Base-by-base conservation (phyloP, 2,329 filamentous ascomycete genomes). In the Colletotrichum gigasporum region DNA sequence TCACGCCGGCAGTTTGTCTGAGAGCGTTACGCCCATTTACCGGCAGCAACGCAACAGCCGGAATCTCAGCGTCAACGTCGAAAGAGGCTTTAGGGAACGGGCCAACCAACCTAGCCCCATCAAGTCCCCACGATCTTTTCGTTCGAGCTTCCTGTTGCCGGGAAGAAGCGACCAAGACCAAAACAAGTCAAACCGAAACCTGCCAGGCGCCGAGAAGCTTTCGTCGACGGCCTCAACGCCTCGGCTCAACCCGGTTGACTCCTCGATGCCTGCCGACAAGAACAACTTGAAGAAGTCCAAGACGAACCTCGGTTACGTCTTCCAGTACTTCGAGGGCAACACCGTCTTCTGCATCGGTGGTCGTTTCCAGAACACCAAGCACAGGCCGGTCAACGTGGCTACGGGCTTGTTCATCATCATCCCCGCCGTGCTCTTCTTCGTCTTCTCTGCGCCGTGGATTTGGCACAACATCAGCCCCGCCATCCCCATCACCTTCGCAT, bases 321-420 rank as follows among this genome's bases (percentile, higher is more conserved):
- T 68, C 77, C 88, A 98, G 75, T 97, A 97, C 76, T 98, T 97
- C 72, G 87, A 92, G 44, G 96, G 96, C 45, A 99, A 98, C 73
- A 97, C 93, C 0, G 83, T 94, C 22, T 99, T 99, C 74, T 97
- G 90, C 75, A 84, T 92, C 63, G 91, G 92, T 32, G 96, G 96
- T 7, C 87, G 96, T 63, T 83, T 96, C 65, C 93, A 97, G 73
- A 97, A 98, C 76, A 91, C 96, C 34, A 88, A 89, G 70, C 91
- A 96, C 70, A 87, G 90, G 68, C 96, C 96, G 2, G 89, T 99
- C 74, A 98, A 97, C 71, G 86, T 97, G 70, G 90, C 90, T 11
- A 99, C 96, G 1, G 94, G 91, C 2, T 77, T 93, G 51, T 81
- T 97, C 28, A 87, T 97, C n/a, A 76, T 96, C 37, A 74, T 97